These are phyloP conservation scores for Camellia granthamiana DNA, from an alignment of 148 eudicot species.

Conservation along the genomic window DNA sequence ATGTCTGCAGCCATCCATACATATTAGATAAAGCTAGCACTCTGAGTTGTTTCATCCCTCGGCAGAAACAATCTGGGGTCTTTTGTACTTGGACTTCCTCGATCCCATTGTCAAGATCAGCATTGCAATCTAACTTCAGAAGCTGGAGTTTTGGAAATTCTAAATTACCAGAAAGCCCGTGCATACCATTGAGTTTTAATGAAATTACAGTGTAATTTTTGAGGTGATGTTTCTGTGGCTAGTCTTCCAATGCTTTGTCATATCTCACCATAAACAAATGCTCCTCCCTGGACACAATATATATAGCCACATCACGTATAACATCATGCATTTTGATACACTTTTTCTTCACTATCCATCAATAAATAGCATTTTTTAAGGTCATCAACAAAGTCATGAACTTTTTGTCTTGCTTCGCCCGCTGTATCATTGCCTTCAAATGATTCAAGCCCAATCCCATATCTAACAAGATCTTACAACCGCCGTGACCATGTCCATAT, in stretches of 20 bases:
- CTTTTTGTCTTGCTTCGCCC: not conserved
- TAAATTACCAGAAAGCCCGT: not conserved
- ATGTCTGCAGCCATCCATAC: not conserved
- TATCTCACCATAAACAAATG: not conserved
- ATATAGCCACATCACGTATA: slow-evolving; percentile 9
- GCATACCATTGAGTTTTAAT: not conserved
- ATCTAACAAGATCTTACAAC: slow-evolving; percentile 17
- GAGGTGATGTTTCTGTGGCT: not conserved
- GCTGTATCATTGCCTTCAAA: not conserved
- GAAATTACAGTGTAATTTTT: not conserved
- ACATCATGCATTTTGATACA: slow-evolving; percentile 24
- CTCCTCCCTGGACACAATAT: slow-evolving; percentile 5
- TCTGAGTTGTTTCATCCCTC: slow-evolving; percentile 8
- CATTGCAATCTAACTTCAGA: not conserved
- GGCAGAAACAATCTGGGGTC: not conserved
- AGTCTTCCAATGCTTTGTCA: not conserved
- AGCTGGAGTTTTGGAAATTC: slow-evolving; percentile 8
- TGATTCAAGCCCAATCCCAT: slow-evolving; percentile 8
- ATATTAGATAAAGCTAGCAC: not conserved
- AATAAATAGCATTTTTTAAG: slow-evolving; percentile 10
- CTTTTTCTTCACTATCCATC: not conserved
- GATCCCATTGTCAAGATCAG: too few species aligned
- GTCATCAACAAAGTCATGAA: not conserved
- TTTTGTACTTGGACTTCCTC: not conserved
- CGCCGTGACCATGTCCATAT: slow-evolving; percentile 7